Evolutionary conservation across 2,329 filamentous ascomycete species (phyloP).

Genomic region (Trichoderma aggressivum): DNA sequence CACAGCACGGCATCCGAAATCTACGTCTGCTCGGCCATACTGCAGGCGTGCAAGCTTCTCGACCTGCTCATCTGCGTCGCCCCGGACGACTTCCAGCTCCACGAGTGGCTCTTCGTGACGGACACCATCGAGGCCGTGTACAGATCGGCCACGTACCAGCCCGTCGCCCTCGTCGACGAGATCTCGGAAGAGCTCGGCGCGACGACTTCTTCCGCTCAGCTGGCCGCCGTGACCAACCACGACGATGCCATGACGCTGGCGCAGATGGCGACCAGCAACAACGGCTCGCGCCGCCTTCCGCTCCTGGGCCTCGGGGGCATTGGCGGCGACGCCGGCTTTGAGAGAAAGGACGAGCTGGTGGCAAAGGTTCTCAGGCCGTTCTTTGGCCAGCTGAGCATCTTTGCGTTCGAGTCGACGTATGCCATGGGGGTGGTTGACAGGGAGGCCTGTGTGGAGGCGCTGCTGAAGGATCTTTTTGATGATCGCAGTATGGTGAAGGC

Average conservation of each 20-base stretch:
- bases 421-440: constrained; percentile 70
- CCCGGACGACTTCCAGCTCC: constrained; percentile 95
- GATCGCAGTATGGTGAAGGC: constrained; percentile 66
- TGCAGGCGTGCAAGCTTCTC: constrained; percentile 92
- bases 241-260: constrained; percentile 35
- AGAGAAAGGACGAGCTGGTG: constrained; percentile 66
- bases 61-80: constrained; percentile 82
- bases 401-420: constrained; percentile 89
- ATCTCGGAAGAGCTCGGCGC: constrained; percentile 71
- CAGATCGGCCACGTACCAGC: constrained; percentile 63
- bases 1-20: constrained; percentile 62
- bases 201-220: constrained; percentile 27
- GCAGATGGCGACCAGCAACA: constrained; percentile 34
- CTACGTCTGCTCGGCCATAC: constrained; percentile 71
- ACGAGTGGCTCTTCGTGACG: constrained; percentile 96
- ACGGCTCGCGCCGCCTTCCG: constrained; percentile 42
- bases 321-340: constrained; percentile 53
- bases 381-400: constrained; percentile 88
- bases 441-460: constrained; percentile 57
- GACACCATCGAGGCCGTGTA: constrained; percentile 97
- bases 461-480: constrained; percentile 76
- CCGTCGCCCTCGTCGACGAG: constrained; percentile 78
- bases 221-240: constrained; percentile 31
- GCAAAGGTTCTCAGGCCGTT: constrained; percentile 80
- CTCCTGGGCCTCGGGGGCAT: constrained; percentile 52